Evolutionary conservation across 257 asterid species (phyloP), one percentile per base, ranked within the genome.

Genomic region (Scutellaria galericulata): DNA sequence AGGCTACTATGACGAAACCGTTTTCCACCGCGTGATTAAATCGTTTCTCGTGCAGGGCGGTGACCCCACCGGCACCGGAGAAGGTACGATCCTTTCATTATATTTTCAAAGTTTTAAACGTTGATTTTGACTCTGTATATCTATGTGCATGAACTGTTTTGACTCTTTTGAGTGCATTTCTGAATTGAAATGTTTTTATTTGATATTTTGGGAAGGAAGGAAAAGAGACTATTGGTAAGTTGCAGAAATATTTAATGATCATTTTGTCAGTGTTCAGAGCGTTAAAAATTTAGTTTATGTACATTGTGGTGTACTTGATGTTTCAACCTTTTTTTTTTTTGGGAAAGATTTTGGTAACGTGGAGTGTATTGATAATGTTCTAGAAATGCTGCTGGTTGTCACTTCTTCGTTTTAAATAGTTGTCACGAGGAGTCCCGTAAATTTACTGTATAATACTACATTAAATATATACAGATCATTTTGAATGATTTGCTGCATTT

Each of bases 21-120:
- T 86, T 66, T 91, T 94, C 79, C 97, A 94, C 72, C 97, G 98
- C 50, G 78, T 91, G 37, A 94, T 91, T 54, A 94, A 91, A 55
- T 81, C 90, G 45, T 91, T 88, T 83, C 96, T 94, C 54, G 81
- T 89, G 63, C 97, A 91, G 80, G 93, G 89, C 9, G 98, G 98
- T 66, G 97, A 91, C 65, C 98, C 96, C 52, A 88, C 98, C 41
- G 86, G 81, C 70, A 84, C 93, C 2, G 96, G 96, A 73, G 68
- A 77, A 86, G 97, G 98, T 94, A 72, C 59, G 7, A 20, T 27
- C 20, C 41, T 6, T 75, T 47, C 20, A 2, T 57, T 7, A 11
- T 68, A 22, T 60, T 18, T 42, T 1, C 52, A 35, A 39, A 48
- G n/a, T 46, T 60, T 65, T 42, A 57, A 35, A 61, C 64, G n/a